Evolutionary conservation across 768 basidiomycete genomes (phyloP).

Genomic region (Neoboletus subvelutipes): DNA sequence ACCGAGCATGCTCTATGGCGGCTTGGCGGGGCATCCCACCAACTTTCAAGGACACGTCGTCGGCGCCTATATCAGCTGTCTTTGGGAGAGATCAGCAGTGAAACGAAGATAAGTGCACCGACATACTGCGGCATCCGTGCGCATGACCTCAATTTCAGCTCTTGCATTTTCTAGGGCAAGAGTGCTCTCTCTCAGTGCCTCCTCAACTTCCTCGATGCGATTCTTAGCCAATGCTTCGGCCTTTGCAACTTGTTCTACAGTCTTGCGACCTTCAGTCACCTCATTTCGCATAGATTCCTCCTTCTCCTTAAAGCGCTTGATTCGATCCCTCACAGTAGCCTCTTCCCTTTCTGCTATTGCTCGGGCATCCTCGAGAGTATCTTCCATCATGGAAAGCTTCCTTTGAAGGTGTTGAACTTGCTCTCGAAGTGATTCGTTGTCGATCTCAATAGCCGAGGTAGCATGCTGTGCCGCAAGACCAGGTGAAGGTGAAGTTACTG

Average conservation of each 20-base stretch:
- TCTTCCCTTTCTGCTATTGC: conserved; percentile 76
- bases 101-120: background rate
- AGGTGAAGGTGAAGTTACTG: conserved; percentile 34
- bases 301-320: conserved; percentile 69
- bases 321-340: conserved; percentile 53
- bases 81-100: conserved; percentile 16
- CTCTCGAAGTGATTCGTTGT: conserved; percentile 89
- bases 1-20: conserved; percentile 50
- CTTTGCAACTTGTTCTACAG: conserved; percentile 61
- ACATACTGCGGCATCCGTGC: conserved; percentile 75
- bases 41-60: conserved; percentile 45
- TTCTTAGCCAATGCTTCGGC: conserved; percentile 60
- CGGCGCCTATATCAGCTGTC: conserved; percentile 50
- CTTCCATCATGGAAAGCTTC: conserved; percentile 75
- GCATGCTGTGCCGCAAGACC: conserved; percentile 39
- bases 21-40: conserved; percentile 48
- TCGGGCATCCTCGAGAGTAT: conserved; percentile 76
- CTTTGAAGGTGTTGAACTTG: conserved; percentile 87
- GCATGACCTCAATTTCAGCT: conserved; percentile 80
- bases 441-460: conserved; percentile 82
- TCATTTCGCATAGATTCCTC: conserved; percentile 74
- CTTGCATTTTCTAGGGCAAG: conserved; percentile 85
- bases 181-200: conserved; percentile 84
- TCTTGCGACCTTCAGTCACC: conserved; percentile 59
- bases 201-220: conserved; percentile 83